Evolutionary conservation across 768 basidiomycete species (phyloP).

Genomic region (Coprinopsis strossmayeri): DNA sequence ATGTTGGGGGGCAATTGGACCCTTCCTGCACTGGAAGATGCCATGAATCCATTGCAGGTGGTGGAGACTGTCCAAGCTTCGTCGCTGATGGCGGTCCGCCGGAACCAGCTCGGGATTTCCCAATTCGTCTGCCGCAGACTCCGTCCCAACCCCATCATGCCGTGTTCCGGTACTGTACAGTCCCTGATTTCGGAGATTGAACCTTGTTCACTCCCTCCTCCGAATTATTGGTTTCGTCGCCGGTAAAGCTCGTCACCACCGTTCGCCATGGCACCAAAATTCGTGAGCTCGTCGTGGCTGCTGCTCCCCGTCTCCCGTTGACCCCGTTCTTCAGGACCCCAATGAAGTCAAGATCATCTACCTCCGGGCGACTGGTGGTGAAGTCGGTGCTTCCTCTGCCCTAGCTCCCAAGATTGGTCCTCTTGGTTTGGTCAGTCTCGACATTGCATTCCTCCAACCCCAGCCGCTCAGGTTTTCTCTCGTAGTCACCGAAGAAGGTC

Average conservation of each 20-base stretch:
- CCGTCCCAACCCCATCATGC: background rate
- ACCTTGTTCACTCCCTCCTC: slow-evolving; percentile 35
- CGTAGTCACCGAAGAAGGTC: slow-evolving; percentile 98
- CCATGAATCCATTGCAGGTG: slow-evolving; percentile 79
- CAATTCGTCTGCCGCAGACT: background rate
- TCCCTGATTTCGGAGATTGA: slow-evolving; percentile 38
- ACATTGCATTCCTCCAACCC: slow-evolving; percentile 7
- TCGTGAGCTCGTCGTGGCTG: slow-evolving; percentile 18
- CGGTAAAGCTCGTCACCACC: slow-evolving; percentile 14
- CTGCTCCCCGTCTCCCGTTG: slow-evolving; percentile 13
- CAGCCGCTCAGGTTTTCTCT: slow-evolving; percentile 3
- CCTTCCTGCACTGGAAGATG: slow-evolving; percentile 58
- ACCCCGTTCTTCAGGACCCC: slow-evolving; percentile 56
- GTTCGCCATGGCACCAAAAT: slow-evolving; percentile 21
- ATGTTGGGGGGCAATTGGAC: slow-evolving; percentile 79
- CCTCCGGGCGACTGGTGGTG: slow-evolving; percentile 97
- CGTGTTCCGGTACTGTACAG: slow-evolving; percentile 42
- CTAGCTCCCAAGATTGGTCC: slow-evolving; percentile 99
- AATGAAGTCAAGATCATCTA: slow-evolving; percentile 98
- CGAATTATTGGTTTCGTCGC: slow-evolving; percentile 9
- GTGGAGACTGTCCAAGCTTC: slow-evolving; percentile 12
- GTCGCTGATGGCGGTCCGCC: slow-evolving; percentile 8
- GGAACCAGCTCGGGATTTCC: background rate
- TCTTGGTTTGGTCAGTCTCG: slow-evolving; percentile 82
- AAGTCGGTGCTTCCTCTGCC: slow-evolving; percentile 97